phyloP scores from a whole-genome alignment of 495 filamentous ascomycete species.

The Penicillium egyptiacum region DNA sequence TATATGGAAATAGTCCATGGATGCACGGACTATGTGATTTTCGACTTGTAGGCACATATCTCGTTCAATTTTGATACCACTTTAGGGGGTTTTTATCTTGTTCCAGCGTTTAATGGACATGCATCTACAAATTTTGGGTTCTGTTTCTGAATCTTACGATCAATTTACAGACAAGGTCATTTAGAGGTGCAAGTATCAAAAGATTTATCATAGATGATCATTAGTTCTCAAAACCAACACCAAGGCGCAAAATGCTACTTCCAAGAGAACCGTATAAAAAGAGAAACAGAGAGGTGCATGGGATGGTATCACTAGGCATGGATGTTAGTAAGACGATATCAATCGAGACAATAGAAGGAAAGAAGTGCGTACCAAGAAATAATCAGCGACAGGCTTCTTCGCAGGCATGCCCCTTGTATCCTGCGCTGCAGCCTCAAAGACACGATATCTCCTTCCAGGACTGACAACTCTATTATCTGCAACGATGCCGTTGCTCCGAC shows the following conservation, averaged over 20 bases:
- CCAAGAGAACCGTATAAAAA: constrained; percentile 13
- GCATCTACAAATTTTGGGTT: neutral
- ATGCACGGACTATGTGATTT: neutral
- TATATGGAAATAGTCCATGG: constrained; percentile 17
- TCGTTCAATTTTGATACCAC: constrained; percentile 1
- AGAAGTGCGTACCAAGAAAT: constrained; percentile 67
- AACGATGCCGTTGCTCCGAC: constrained; percentile 51
- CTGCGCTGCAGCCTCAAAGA: constrained; percentile 96
- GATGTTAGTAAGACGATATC: constrained; percentile 12
- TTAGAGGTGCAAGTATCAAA: constrained; percentile 5
- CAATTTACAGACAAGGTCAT: neutral
- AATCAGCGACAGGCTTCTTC: constrained; percentile 97
- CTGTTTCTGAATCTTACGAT: neutral
- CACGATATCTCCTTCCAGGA: constrained; percentile 87
- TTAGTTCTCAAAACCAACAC: constrained; percentile 28
- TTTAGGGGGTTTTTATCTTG: neutral
- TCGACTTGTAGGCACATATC: neutral
- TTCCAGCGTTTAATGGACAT: neutral
- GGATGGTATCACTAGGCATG: constrained; percentile 28
- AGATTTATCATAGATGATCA: constrained; percentile 29
- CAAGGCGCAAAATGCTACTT: constrained; percentile 27
- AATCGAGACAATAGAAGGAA: constrained; percentile 1
- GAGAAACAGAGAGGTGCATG: constrained; percentile 18
- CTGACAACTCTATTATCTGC: constrained; percentile 53
- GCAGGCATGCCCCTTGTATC: constrained; percentile 97